Percentiles rank a stretch among this genome's conserved stretches.
Conservation (phyloP, 2,329 filamentous ascomycete genomes). For the Paecilomyces formosus region DNA sequence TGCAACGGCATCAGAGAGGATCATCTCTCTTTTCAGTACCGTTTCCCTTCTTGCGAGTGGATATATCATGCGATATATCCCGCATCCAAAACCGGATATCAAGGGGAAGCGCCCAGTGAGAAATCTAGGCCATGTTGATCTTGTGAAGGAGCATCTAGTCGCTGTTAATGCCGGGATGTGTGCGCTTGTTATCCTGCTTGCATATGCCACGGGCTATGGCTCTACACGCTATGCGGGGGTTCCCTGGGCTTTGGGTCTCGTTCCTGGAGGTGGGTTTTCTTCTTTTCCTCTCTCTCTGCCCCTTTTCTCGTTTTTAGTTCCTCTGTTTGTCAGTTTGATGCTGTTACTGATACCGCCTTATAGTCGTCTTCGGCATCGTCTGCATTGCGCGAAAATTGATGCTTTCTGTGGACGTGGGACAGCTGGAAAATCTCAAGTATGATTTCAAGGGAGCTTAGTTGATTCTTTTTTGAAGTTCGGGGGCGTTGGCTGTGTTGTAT, state of each 20-base stretch:
- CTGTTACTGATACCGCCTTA: background rate
- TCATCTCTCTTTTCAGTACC: conserved; percentile 24
- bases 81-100: conserved; percentile 16
- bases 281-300: no score
- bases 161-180: conserved; percentile 22
- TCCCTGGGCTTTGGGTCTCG: conserved; percentile 22
- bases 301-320: background rate
- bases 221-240: conserved; percentile 8
- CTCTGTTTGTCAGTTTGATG: background rate
- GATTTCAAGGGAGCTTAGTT: conserved; percentile 34
- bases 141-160: conserved; percentile 15
- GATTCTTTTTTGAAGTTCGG: background rate
- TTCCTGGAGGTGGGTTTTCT: conserved; percentile 29
- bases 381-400: conserved; percentile 26
- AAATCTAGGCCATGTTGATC: conserved; percentile 11
- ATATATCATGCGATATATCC: conserved; percentile 27
- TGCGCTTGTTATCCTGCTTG: conserved; percentile 21
- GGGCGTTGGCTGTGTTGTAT: background rate
- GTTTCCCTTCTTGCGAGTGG: conserved; percentile 30
- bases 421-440: conserved; percentile 33
- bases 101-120: conserved; percentile 22
- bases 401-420: conserved; percentile 30
- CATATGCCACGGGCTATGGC: conserved; percentile 9
- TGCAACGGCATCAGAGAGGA: conserved; percentile 11
- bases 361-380: conserved; percentile 26